Conservation (phyloP, 352 stramenopile species). For the Phytophthora sansomeana region DNA sequence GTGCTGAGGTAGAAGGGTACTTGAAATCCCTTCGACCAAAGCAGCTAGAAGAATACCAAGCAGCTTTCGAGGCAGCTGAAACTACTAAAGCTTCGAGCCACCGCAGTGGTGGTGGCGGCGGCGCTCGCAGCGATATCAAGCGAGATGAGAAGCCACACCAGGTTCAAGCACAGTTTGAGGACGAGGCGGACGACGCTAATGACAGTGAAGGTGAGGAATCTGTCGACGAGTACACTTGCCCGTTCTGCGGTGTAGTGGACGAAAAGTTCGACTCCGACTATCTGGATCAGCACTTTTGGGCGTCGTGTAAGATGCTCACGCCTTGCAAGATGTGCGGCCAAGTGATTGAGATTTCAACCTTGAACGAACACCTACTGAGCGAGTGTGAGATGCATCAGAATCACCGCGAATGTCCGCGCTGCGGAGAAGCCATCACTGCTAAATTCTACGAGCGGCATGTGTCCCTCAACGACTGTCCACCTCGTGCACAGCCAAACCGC, state of each 20-base stretch:
- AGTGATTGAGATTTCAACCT: constrained; percentile 91
- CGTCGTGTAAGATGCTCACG: constrained; percentile 91
- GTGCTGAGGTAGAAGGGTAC: constrained; percentile 72
- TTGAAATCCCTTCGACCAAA: constrained; percentile 89
- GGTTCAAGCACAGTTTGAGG: constrained; percentile 38
- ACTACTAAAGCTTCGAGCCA: constrained; percentile 45
- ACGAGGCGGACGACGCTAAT: constrained; percentile 44
- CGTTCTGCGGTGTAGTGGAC: constrained; percentile 92
- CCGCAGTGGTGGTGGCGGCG: constrained; percentile 1
- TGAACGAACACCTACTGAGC: constrained; percentile 92
- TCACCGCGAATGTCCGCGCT: constrained; percentile 81
- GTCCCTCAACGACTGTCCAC: constrained; percentile 72
- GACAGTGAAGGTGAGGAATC: constrained; percentile 78
- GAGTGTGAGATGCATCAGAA: constrained; percentile 91
- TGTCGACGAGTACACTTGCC: constrained; percentile 90
- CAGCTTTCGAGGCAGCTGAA: constrained; percentile 81
- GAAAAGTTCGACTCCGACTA: constrained; percentile 89
- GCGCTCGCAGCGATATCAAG: constrained; percentile 10
- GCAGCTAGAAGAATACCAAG: constrained; percentile 92
- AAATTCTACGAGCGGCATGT: constrained; percentile 90
- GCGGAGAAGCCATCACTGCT: constrained; percentile 83
- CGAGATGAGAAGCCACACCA: constrained; percentile 21
- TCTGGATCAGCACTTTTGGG: constrained; percentile 94
- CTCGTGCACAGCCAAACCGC: constrained; percentile 59
- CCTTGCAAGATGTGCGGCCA: constrained; percentile 94